A percentile compares a stretch with the other conserved stretches of the same genome.
Evolutionary conservation across 768 basidiomycete species (phyloP).

Genomic region (Lactarius deliciosus): DNA sequence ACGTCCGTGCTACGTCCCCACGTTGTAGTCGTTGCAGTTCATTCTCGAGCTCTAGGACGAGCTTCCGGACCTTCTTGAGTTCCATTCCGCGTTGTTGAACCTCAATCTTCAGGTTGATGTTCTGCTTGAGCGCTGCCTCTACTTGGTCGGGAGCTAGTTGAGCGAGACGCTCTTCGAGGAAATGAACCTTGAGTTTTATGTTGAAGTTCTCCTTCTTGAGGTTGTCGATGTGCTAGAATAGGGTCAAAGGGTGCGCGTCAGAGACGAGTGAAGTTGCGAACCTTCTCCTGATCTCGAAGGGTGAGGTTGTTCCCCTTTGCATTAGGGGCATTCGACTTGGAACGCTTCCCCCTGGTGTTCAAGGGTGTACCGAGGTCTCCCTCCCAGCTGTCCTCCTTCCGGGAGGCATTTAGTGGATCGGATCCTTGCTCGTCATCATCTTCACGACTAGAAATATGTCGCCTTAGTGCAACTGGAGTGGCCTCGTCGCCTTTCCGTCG

Average conservation of each 20-base stretch:
- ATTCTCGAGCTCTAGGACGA: constrained; percentile 78
- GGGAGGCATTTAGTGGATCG: constrained; percentile 26
- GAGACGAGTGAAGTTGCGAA: constrained; percentile 36
- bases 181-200: constrained; percentile 93
- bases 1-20: constrained; percentile 40
- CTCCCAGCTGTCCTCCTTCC: constrained; percentile 42
- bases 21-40: constrained; percentile 73
- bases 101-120: constrained; percentile 90
- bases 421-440: constrained; percentile 24
- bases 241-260: background rate
- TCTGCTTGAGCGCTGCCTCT: constrained; percentile 88
- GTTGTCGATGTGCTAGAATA: constrained; percentile 81
- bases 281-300: constrained; percentile 95
- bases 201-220: constrained; percentile 97
- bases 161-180: constrained; percentile 89
- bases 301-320: constrained; percentile 57
- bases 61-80: constrained; percentile 89
- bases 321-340: constrained; percentile 40
- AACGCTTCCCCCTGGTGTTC: constrained; percentile 46
- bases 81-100: constrained; percentile 88
- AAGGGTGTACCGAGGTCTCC: constrained; percentile 52
- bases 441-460: constrained; percentile 22
- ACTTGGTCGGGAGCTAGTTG: constrained; percentile 90
- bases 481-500: constrained; percentile 25
- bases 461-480: constrained; percentile 24